These are phyloP conservation scores for Penicillium atrosanguineum DNA, from an alignment of 495 filamentous ascomycete genomes.

Conservation along the genomic window DNA sequence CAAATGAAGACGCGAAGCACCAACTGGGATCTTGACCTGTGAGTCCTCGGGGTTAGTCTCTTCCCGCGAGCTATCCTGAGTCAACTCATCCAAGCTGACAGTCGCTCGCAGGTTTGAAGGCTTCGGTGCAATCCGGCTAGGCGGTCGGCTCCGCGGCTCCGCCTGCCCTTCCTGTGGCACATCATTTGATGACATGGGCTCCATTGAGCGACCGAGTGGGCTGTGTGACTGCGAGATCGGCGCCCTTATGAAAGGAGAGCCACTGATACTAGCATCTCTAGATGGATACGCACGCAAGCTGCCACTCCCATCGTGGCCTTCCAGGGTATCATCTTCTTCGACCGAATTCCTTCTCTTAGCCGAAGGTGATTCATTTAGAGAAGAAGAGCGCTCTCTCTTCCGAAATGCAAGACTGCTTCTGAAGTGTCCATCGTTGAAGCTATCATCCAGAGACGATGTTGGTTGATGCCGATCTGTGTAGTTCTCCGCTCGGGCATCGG, in stretches of 20 bases:
- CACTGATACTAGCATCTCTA: conserved; percentile 40
- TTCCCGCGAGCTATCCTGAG: conserved; percentile 14
- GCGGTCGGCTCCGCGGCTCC: conserved; percentile 16
- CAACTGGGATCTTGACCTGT: conserved; percentile 59
- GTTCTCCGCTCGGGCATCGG: conserved; percentile 7
- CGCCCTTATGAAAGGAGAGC: conserved; percentile 42
- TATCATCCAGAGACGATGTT: conserved; percentile 10
- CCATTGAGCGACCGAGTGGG: conserved; percentile 33
- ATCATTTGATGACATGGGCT: conserved; percentile 29
- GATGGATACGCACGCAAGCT: conserved; percentile 29
- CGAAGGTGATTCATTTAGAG: conserved; percentile 14
- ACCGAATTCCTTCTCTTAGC: conserved; percentile 21
- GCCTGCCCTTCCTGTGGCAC: conserved; percentile 27
- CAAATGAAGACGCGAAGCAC: conserved; percentile 68
- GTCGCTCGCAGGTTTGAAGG: conserved; percentile 34
- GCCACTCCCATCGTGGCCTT: conserved; percentile 16
- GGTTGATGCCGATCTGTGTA: conserved; percentile 9
- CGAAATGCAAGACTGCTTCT: conserved; percentile 8
- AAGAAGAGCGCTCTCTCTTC: conserved; percentile 29
- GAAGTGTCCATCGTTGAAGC: conserved; percentile 6
- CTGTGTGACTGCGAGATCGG: conserved; percentile 30
- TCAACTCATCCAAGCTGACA: conserved; percentile 22
- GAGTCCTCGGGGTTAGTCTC: conserved; percentile 12
- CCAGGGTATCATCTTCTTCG: conserved; percentile 14
- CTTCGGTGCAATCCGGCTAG: conserved; percentile 19